A percentile compares a stretch with the other conserved stretches of the same genome.
Evolutionary conservation across 2,329 filamentous ascomycete species (phyloP).

Genomic region (Torrubiellomyces zombiae): DNA sequence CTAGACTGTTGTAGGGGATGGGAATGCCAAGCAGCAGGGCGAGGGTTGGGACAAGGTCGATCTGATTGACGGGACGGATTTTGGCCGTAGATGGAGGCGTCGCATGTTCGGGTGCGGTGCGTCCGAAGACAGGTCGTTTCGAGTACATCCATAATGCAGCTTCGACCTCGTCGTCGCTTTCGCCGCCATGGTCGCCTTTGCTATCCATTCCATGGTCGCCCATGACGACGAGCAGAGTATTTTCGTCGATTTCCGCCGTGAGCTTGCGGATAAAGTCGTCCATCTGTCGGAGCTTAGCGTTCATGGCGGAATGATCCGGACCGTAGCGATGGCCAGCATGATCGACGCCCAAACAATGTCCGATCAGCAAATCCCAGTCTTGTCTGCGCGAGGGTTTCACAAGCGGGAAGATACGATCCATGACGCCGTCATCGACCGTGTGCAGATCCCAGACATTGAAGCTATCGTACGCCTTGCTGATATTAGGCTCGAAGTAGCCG

Average conservation of each 20-base stretch:
- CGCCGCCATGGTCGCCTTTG: slow-evolving; percentile 95
- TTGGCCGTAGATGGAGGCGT: slow-evolving; percentile 57
- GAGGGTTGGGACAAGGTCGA: slow-evolving; percentile 87
- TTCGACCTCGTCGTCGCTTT: slow-evolving; percentile 90
- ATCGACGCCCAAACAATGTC: slow-evolving; percentile 87
- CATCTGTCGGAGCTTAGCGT: slow-evolving; percentile 82
- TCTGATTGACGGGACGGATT: slow-evolving; percentile 61
- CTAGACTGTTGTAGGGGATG: slow-evolving; percentile 91
- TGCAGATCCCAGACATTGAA: slow-evolving; percentile 98
- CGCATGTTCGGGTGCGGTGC: slow-evolving; percentile 42
- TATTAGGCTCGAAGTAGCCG: slow-evolving; percentile 73
- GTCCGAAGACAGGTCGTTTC: slow-evolving; percentile 69
- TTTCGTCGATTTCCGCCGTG: slow-evolving; percentile 56
- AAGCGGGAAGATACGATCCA: slow-evolving; percentile 76
- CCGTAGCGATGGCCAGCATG: slow-evolving; percentile 95
- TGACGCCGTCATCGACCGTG: slow-evolving; percentile 90
- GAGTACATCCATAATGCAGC: slow-evolving; percentile 98
- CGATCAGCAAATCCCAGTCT: slow-evolving; percentile 89
- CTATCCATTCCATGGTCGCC: slow-evolving; percentile 98
- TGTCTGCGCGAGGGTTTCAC: slow-evolving; percentile 45
- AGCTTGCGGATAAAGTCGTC: slow-evolving; percentile 60
- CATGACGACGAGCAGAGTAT: slow-evolving; percentile 86
- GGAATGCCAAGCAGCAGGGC: slow-evolving; percentile 77
- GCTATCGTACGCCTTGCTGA: slow-evolving; percentile 83
- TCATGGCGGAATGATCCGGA: slow-evolving; percentile 84